A percentile compares a stretch with the other conserved stretches of the same genome.
Evolutionary conservation across 352 stramenopile species (phyloP).

Genomic region (Globisporangium radiosum): DNA sequence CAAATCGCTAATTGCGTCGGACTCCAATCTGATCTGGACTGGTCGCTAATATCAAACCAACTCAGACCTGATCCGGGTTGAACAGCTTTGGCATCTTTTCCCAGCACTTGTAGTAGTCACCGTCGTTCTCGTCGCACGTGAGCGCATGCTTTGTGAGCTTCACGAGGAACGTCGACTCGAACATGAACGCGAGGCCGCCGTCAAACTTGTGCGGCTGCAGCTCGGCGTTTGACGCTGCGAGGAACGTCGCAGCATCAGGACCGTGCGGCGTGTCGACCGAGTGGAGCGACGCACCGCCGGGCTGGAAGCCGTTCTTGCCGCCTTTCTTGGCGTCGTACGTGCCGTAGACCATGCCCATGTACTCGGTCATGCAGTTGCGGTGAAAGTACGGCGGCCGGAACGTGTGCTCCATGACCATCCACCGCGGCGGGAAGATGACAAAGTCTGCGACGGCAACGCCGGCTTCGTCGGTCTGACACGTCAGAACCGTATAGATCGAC

Average conservation of each 20-base stretch:
- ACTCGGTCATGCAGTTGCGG: constrained; percentile 97
- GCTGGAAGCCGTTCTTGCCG: constrained; percentile 82
- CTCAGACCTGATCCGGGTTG: constrained; percentile 31
- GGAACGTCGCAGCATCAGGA: constrained; percentile 91
- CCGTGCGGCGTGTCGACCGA: constrained; percentile 88
- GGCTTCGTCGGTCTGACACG: constrained; percentile 87
- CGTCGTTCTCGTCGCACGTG: constrained; percentile 80
- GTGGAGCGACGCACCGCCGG: constrained; percentile 91
- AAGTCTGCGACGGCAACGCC: constrained; percentile 95
- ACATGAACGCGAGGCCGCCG: constrained; percentile 96
- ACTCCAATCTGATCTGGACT: no score
- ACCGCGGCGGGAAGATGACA: constrained; percentile 96
- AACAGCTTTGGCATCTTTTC: constrained; percentile 89
- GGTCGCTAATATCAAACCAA: not conserved
- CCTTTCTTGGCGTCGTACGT: constrained; percentile 94
- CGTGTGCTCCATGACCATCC: constrained; percentile 91
- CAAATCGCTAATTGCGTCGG: no score
- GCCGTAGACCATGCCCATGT: constrained; percentile 96
- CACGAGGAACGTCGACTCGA: constrained; percentile 92
- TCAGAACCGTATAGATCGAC: constrained; percentile 97
- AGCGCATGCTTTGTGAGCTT: constrained; percentile 88
- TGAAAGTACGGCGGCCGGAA: constrained; percentile 93
- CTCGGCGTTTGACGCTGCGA: constrained; percentile 76
- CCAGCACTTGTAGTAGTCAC: constrained; percentile 93
- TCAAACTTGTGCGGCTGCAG: constrained; percentile 89